phyloP scores from a whole-genome alignment of 1,284 basidiomycete species.

The Moesziomyces aphidis region DNA sequence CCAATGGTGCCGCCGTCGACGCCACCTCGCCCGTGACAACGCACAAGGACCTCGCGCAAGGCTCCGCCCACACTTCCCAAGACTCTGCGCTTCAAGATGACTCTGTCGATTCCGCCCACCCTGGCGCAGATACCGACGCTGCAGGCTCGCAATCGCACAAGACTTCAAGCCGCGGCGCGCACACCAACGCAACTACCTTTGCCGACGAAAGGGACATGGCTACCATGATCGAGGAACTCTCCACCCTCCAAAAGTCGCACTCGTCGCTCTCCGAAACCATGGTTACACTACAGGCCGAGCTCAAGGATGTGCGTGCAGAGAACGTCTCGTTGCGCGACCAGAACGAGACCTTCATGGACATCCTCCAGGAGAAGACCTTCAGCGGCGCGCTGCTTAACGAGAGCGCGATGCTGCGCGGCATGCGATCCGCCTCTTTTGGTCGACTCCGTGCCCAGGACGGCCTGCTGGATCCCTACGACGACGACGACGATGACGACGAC shows the following conservation, averaged over 20 bases:
- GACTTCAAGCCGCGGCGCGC: not conserved
- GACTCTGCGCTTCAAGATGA: not conserved
- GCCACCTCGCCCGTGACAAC: not conserved
- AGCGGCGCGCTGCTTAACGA: conserved; percentile 55
- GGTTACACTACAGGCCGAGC: conserved; percentile 47
- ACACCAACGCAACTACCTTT: conserved; percentile 14
- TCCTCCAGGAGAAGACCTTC: conserved; percentile 60
- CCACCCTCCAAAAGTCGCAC: conserved; percentile 42
- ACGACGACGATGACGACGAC: conserved; percentile 35
- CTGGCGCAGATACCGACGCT: not conserved
- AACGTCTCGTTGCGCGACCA: conserved; percentile 51
- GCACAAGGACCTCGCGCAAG: not conserved
- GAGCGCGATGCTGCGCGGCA: conserved; percentile 52
- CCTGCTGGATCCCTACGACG: conserved; percentile 35
- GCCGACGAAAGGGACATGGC: conserved; percentile 30
- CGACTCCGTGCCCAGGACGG: conserved; percentile 20
- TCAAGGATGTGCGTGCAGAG: conserved; percentile 45
- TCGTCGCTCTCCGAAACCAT: conserved; percentile 47
- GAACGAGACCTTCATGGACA: conserved; percentile 57
- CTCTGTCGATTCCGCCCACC: not conserved
- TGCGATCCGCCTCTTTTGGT: conserved; percentile 26
- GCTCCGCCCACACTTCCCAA: not conserved
- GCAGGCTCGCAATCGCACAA: no score
- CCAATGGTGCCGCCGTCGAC: conserved; percentile 6
- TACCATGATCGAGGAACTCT: conserved; percentile 35